Percentiles rank a stretch among this genome's conserved stretches.
Evolutionary conservation across 2,329 filamentous ascomycete species (phyloP).

Genomic region (Ceratocystis albifundus): DNA sequence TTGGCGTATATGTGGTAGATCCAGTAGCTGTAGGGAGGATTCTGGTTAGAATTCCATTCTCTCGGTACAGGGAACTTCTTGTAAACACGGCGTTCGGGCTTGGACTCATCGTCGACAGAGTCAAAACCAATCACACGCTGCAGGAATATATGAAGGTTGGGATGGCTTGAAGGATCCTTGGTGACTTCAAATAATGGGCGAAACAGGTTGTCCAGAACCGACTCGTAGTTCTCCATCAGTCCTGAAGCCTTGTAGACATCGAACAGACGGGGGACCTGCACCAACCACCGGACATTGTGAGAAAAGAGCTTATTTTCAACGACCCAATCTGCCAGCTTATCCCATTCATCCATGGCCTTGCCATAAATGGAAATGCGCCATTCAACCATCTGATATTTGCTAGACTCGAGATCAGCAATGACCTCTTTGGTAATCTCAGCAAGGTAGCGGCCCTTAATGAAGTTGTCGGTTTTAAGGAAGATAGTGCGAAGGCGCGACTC

Average conservation of each 20-base stretch:
- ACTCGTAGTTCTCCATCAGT: constrained; percentile 79
- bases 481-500: constrained; percentile 95
- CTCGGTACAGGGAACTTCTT: constrained; percentile 87
- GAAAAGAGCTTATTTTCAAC: constrained; percentile 97
- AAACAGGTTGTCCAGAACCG: constrained; percentile 84
- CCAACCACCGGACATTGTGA: constrained; percentile 92
- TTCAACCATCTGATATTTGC: constrained; percentile 99
- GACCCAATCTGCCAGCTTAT: constrained; percentile 93
- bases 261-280: constrained; percentile 87
- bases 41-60: constrained; percentile 83
- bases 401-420: constrained; percentile 90
- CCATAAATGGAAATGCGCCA: constrained; percentile 98
- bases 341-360: constrained; percentile 86
- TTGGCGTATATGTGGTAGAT: constrained; percentile 96
- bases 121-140: constrained; percentile 95
- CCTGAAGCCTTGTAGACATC: constrained; percentile 88
- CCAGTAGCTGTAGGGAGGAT: constrained; percentile 98
- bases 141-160: constrained; percentile 87
- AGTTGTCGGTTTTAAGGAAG: constrained; percentile 97
- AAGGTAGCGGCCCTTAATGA: constrained; percentile 87
- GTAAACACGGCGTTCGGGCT: constrained; percentile 85
- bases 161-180: constrained; percentile 70
- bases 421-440: constrained; percentile 98
- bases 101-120: constrained; percentile 96
- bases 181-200: constrained; percentile 91